phyloP scores from a whole-genome alignment of 2,329 filamentous ascomycete genomes.

The Proliferodiscus dingleyae region DNA sequence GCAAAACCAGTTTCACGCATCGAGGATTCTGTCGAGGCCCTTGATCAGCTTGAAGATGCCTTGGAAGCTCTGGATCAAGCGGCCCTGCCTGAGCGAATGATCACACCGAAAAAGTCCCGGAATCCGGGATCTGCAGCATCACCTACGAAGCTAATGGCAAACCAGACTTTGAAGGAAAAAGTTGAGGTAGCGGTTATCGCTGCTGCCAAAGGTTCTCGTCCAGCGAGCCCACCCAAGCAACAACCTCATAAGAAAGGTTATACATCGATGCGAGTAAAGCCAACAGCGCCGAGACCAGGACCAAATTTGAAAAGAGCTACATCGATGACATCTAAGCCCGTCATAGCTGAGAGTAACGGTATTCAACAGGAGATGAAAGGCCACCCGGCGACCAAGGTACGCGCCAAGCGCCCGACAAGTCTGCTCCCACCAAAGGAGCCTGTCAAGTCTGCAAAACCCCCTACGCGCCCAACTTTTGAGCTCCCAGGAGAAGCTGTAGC shows the following conservation, averaged over 20 bases:
- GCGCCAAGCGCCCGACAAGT: constrained; percentile 37
- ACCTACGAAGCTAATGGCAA: too few species aligned
- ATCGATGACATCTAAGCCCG: constrained; percentile 25
- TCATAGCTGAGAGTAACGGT: background rate
- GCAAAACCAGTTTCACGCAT: constrained; percentile 43
- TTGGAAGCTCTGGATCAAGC: constrained; percentile 41
- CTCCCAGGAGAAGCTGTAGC: constrained; percentile 59
- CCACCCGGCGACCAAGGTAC: constrained; percentile 19
- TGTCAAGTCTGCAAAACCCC: constrained; percentile 49
- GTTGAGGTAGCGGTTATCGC: background rate
- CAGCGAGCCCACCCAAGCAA: constrained; percentile 2
- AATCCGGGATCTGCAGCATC: background rate
- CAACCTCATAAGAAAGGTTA: constrained; percentile 33
- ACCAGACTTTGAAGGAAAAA: background rate
- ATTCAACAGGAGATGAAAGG: constrained; percentile 27
- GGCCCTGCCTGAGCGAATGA: constrained; percentile 22
- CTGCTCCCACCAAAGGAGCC: constrained; percentile 38
- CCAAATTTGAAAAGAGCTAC: constrained; percentile 22
- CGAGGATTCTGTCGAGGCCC: constrained; percentile 59
- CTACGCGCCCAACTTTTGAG: constrained; percentile 54
- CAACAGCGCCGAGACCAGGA: constrained; percentile 25
- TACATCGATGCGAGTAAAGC: constrained; percentile 40
- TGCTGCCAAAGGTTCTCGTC: background rate
- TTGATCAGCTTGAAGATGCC: constrained; percentile 58
- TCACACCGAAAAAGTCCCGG: constrained; percentile 17